phyloP scores from a whole-genome alignment of 257 asterid genomes.

The Knoxia roxburghii region DNA sequence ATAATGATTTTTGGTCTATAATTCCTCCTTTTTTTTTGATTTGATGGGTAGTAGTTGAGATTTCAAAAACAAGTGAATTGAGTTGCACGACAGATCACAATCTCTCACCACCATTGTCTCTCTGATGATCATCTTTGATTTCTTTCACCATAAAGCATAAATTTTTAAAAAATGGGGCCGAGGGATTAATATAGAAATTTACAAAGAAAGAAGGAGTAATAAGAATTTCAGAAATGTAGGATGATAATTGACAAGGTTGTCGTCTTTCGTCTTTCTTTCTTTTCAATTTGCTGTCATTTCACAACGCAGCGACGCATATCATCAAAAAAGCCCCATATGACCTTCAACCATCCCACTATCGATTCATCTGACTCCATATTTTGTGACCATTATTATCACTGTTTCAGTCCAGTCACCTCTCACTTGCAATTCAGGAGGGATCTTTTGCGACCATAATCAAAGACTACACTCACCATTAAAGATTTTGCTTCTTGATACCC shows the following conservation, averaged over 20 bases:
- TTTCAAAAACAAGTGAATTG: slow-evolving; percentile 8
- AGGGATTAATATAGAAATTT: not conserved
- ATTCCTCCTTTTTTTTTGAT: not conserved
- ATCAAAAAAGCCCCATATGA: not conserved
- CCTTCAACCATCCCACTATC: too few relatives aligned
- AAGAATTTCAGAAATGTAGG: not conserved
- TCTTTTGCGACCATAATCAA: too few relatives aligned
- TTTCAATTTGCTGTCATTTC: not conserved
- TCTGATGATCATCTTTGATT: not conserved
- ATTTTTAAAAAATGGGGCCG: not conserved
- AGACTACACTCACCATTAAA: too few relatives aligned
- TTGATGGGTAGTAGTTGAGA: slow-evolving; percentile 2
- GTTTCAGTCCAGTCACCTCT: too few relatives aligned
- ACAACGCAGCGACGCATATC: not conserved
- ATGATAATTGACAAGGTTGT: not conserved
- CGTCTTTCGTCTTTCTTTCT: too few relatives aligned
- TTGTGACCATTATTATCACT: too few relatives aligned
- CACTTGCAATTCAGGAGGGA: too few relatives aligned
- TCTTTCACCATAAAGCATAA: not conserved
- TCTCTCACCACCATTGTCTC: too few relatives aligned
- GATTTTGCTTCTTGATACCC: too few relatives aligned
- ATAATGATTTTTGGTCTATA: not conserved
- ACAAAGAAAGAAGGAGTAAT: too few relatives aligned
- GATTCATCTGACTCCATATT: too few relatives aligned
- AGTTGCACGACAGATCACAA: slow-evolving; percentile 7